Base-by-base conservation (phyloP, 164 flowering plant species). In the Chloranthus sessilifolius region DNA sequence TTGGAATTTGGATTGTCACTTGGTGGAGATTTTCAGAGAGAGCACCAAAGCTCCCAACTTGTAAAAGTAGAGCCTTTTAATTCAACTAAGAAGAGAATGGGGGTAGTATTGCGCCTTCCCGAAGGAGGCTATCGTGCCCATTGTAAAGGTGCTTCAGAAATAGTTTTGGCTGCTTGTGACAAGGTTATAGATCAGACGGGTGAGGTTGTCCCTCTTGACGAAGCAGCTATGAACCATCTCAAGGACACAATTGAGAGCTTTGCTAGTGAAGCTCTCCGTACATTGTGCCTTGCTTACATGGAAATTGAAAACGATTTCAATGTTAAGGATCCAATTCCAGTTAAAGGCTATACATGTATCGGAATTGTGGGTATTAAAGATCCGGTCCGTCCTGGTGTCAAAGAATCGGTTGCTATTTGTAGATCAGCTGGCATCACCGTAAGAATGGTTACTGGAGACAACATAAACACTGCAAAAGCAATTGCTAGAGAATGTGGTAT, bases 401-500 rank as follows among this genome's bases (percentile, higher is more conserved):
- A 77, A 73, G 86, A 91, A 60, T 91, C 96, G 28, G 96, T 91
- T 56, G 86, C 92, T 53, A 79, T 81, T 35, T 91, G 96, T 69
- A 81, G 72, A 61, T 68, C 96, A 30, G 96, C 98, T 64, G 98
- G 98, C 23, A 82, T 91, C 53, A 72, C 68, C 47, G 98, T 91
- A 43, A 49, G 98, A 49, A 91, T 91, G 98, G 96, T 91, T 37
- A 91, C 98, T 1, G 98, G 96, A 44, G 95, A 87, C 61, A 90
- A 85, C 66, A 85, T 90, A 56, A 81, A 65, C 57, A 91, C 95
- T 17, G 98, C 96, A 47, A 91, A 85, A 67, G 98, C 98, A 43
- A 91, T 91, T 67, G 96, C 98, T 33, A 71, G 92, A 47, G 98
- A 91, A 74, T 88, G 96, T 71, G 98, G 98, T 16, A 91, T 91